These are phyloP conservation scores for Cavenderia fasciculata DNA, from an alignment of 78 protist species.

Conservation along the genomic window DNA sequence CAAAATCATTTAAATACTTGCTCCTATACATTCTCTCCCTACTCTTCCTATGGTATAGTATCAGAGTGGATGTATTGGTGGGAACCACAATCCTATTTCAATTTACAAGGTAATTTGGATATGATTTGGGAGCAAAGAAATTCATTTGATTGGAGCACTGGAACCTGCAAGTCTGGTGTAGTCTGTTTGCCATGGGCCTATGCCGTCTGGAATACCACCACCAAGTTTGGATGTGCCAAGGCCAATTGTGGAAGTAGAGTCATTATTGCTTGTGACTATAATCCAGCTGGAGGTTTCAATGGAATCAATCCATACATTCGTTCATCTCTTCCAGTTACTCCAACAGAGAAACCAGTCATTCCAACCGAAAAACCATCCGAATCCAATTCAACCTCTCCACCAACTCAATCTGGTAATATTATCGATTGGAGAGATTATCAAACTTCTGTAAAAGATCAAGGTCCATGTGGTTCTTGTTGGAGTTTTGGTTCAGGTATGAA, in stretches of 20 bases:
- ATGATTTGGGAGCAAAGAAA: background rate
- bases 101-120: background rate
- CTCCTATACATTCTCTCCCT: background rate
- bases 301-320: constrained; percentile 32
- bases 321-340: too few species aligned
- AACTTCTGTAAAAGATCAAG: constrained; percentile 89
- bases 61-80: constrained; percentile 32
- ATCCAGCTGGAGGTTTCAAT: constrained; percentile 1
- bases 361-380: background rate
- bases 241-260: background rate
- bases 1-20: constrained; percentile 18
- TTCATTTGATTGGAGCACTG: constrained; percentile 6
- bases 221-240: constrained; percentile 33
- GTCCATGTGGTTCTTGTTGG: constrained; percentile 89
- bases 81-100: constrained; percentile 23
- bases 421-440: constrained; percentile 80
- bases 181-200: background rate
- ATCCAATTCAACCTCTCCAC: background rate
- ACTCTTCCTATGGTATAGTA: background rate
- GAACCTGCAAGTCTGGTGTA: background rate
- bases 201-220: constrained; percentile 12
- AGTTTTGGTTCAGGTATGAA: constrained; percentile 82
- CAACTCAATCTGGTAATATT: background rate
- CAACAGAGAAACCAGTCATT: background rate
- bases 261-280: background rate